Evolutionary conservation across 2,329 filamentous ascomycete species (phyloP).

Genomic region (Madurella mycetomatis): DNA sequence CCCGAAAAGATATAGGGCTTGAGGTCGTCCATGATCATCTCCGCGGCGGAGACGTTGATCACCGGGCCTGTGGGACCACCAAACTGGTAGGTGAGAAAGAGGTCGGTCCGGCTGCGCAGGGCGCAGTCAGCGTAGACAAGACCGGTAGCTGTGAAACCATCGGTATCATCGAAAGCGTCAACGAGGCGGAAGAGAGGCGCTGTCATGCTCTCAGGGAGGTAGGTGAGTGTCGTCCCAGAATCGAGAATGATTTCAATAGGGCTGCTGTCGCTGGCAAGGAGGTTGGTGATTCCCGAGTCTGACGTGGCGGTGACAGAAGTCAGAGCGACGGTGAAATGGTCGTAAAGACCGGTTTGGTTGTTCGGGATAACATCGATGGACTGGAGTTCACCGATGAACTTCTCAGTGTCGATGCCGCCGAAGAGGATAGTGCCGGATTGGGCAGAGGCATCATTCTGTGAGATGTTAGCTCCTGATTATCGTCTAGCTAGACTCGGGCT

Average conservation of each 20-base stretch:
- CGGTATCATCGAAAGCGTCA: background rate
- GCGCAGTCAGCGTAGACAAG: background rate
- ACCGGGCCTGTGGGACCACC: background rate
- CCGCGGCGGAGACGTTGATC: constrained; percentile 5
- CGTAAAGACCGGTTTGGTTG: constrained; percentile 17
- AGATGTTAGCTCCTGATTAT: background rate
- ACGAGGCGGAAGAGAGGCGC: background rate
- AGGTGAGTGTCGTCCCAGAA: constrained; percentile 9
- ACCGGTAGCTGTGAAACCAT: too few species aligned
- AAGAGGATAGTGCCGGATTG: constrained; percentile 38
- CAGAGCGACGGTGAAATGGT: constrained; percentile 5
- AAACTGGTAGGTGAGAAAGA: constrained; percentile 5
- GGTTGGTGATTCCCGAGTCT: background rate
- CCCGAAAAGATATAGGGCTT: background rate
- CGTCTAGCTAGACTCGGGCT: background rate
- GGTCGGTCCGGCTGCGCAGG: background rate
- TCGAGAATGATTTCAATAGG: constrained; percentile 1
- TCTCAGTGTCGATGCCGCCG: constrained; percentile 53
- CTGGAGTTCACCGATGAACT: constrained; percentile 50
- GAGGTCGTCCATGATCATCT: constrained; percentile 6
- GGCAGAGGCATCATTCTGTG: background rate
- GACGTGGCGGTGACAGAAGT: constrained; percentile 9
- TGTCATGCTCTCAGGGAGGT: constrained; percentile 2
- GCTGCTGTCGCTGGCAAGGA: background rate
- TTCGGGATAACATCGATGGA: constrained; percentile 52